phyloP scores from a whole-genome alignment of 2,329 filamentous ascomycete species.

The Fusarium sp. region DNA sequence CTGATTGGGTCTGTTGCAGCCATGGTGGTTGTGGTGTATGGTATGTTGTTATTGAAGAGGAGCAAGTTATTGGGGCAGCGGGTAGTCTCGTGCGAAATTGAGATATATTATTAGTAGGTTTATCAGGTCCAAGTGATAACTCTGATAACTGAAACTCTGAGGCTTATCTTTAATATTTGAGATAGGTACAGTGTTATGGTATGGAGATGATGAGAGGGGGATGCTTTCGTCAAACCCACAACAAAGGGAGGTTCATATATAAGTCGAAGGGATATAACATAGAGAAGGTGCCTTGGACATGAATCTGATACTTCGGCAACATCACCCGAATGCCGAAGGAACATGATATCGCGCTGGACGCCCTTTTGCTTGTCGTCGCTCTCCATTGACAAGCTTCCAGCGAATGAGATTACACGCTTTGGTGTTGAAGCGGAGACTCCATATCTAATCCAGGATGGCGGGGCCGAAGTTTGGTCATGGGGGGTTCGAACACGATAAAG shows the following conservation, averaged over 20 bases:
- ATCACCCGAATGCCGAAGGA: neutral
- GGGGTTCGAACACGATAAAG: conserved; percentile 3
- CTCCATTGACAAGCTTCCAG: neutral
- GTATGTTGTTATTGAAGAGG: neutral
- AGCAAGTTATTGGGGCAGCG: neutral
- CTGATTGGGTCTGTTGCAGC: neutral
- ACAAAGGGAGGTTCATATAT: neutral
- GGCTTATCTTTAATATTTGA: too few relatives aligned
- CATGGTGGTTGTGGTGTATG: neutral
- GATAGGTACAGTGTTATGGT: too few relatives aligned
- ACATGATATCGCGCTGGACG: neutral
- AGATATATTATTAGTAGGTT: neutral
- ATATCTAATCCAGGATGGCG: conserved; percentile 1
- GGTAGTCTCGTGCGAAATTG: too few relatives aligned
- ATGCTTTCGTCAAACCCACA: neutral
- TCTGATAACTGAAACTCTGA: too few relatives aligned
- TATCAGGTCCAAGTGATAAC: neutral
- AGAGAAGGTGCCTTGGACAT: too few relatives aligned
- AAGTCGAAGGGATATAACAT: neutral
- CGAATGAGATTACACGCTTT: conserved; percentile 4
- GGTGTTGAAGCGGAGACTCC: neutral
- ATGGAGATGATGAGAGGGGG: too few relatives aligned
- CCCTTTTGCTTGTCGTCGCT: conserved; percentile 16
- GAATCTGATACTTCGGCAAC: neutral
- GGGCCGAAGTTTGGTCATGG: conserved; percentile 14